Percentiles rank a stretch among this genome's conserved stretches.
phyloP scores from a whole-genome alignment of 305 asterid genomes.

The Fraxinus baroniana region DNA sequence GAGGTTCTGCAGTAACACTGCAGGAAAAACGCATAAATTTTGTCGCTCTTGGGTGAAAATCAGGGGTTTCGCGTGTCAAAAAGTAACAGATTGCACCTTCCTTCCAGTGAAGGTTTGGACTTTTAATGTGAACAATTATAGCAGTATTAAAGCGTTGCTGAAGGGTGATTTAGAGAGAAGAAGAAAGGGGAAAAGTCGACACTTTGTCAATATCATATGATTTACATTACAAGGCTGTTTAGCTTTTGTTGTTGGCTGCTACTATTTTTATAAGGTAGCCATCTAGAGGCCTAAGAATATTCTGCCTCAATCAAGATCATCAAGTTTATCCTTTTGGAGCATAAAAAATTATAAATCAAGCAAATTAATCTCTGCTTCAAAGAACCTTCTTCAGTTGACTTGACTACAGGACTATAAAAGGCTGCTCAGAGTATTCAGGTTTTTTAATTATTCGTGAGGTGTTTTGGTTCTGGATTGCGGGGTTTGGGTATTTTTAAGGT shows the following conservation, averaged over 20 bases:
- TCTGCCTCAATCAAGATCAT: slow-evolving; percentile 46
- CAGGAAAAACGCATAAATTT: neutral
- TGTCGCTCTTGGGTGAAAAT: slow-evolving; percentile 19
- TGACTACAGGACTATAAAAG: slow-evolving; percentile 9
- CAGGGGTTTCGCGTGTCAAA: slow-evolving; percentile 22
- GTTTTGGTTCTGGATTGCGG: slow-evolving; percentile 1
- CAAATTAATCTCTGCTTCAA: slow-evolving; percentile 25
- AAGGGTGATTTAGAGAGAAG: slow-evolving; percentile 23
- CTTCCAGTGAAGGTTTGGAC: slow-evolving; percentile 28
- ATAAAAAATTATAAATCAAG: neutral
- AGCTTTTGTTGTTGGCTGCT: slow-evolving; percentile 60
- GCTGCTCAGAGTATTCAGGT: slow-evolving; percentile 6
- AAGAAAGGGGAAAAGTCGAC: slow-evolving; percentile 13
- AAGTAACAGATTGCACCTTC: slow-evolving; percentile 29
- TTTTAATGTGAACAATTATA: neutral
- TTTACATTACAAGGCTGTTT: slow-evolving; percentile 32
- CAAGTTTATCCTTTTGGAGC: slow-evolving; percentile 31
- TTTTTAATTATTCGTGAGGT: slow-evolving; percentile 8
- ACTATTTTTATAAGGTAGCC: slow-evolving; percentile 46
- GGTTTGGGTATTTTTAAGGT: neutral
- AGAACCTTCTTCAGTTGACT: slow-evolving; percentile 33
- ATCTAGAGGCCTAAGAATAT: slow-evolving; percentile 31
- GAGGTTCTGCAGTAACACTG: slow-evolving; percentile 17
- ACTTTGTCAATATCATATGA: slow-evolving; percentile 23
- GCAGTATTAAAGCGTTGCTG: neutral